These are phyloP conservation scores for Aspergillus costaricaensis DNA, from an alignment of 2,329 filamentous ascomycete species.

Conservation along the genomic window DNA sequence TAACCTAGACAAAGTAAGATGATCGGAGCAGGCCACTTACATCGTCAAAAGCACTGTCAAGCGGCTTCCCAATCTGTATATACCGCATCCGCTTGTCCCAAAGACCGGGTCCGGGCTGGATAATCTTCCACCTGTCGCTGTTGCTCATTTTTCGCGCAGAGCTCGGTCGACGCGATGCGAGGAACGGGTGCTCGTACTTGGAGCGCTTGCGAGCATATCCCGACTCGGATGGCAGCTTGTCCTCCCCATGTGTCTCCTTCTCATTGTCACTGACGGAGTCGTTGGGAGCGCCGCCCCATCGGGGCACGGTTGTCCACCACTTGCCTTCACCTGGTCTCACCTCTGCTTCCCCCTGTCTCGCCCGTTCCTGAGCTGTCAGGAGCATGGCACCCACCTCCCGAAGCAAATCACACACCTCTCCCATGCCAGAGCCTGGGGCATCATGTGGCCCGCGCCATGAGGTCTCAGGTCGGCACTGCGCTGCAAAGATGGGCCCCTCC, in stretches of 20 bases:
- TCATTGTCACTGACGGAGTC: conserved; percentile 33
- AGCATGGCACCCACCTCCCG: conserved; percentile 61
- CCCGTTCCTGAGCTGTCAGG: conserved; percentile 61
- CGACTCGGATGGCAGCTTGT: conserved; percentile 26
- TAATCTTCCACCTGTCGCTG: conserved; percentile 55
- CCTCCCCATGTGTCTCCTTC: conserved; percentile 32
- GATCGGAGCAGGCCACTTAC: conserved; percentile 40
- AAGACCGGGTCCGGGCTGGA: conserved; percentile 52
- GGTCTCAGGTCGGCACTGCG: conserved; percentile 58
- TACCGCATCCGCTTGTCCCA: conserved; percentile 62
- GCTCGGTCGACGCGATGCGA: conserved; percentile 34
- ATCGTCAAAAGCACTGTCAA: conserved; percentile 53
- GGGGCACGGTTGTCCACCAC: conserved; percentile 61
- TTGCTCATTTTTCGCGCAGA: conserved; percentile 48
- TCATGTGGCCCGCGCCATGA: conserved; percentile 49
- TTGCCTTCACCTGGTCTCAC: conserved; percentile 55
- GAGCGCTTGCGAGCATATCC: conserved; percentile 43
- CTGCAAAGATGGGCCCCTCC: conserved; percentile 59
- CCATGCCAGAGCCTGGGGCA: conserved; percentile 32
- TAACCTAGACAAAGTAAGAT: neutral
- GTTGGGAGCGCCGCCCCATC: conserved; percentile 57
- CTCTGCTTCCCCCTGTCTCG: conserved; percentile 56
- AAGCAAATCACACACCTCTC: conserved; percentile 55
- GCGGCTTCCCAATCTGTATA: conserved; percentile 57
- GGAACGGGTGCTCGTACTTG: conserved; percentile 37